phyloP scores from a whole-genome alignment of 805 yeast species.

The Diddensiella transvaalensis region DNA sequence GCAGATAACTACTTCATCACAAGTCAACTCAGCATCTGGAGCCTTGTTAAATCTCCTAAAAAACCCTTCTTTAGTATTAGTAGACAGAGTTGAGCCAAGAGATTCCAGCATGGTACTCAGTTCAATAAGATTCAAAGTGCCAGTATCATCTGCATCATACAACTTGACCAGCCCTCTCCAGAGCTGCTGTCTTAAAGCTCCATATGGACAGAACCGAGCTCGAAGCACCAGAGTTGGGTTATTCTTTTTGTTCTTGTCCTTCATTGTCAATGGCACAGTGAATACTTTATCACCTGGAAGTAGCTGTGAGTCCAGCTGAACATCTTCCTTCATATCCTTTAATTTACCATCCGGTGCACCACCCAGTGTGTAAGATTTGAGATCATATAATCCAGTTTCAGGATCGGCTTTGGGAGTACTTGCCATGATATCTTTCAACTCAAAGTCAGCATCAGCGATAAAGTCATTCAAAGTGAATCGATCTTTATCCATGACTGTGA shows the following conservation, averaged over 20 bases:
- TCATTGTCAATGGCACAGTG: conserved; percentile 38
- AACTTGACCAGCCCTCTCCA: conserved; percentile 62
- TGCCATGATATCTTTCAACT: conserved; percentile 47
- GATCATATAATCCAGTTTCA: conserved; percentile 34
- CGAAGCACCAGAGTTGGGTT: conserved; percentile 56
- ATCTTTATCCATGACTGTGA: conserved; percentile 82
- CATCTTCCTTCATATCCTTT: not conserved
- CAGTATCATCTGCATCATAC: conserved; percentile 47
- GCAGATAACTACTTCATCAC: conserved; percentile 52
- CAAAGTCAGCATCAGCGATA: conserved; percentile 63
- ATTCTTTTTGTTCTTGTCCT: conserved; percentile 26
- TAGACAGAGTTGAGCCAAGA: conserved; percentile 49
- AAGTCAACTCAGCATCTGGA: conserved; percentile 41
- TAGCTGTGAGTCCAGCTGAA: not conserved
- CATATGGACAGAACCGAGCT: conserved; percentile 66
- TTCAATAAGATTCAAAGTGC: conserved; percentile 52
- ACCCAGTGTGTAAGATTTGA: conserved; percentile 11
- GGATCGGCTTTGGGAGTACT: conserved; percentile 34
- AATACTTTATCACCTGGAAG: conserved; percentile 14
- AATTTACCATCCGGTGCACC: conserved; percentile 12
- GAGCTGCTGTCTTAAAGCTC: conserved; percentile 57
- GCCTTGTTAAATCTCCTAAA: conserved; percentile 30
- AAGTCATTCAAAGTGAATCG: conserved; percentile 76
- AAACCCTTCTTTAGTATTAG: conserved; percentile 29
- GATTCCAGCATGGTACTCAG: conserved; percentile 48